phyloP scores from a whole-genome alignment of 1,139 yeast species.

The Yamadazyma epiphylla region DNA sequence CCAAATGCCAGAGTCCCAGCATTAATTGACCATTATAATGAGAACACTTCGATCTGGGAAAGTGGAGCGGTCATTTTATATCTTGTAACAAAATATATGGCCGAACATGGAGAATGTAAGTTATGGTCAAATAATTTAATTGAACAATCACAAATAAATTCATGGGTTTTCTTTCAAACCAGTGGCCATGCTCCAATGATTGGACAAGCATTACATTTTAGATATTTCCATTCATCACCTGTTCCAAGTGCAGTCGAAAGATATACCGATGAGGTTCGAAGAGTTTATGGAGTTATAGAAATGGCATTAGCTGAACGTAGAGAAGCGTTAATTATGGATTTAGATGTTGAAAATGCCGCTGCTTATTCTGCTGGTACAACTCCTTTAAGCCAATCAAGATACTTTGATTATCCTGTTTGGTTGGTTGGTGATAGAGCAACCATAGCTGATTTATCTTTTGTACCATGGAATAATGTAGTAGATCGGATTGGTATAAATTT shows the following conservation, averaged over 20 bases:
- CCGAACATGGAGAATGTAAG: constrained; percentile 68
- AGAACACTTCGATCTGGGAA: constrained; percentile 86
- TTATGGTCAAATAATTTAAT: constrained; percentile 78
- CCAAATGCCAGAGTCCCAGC: constrained; percentile 97
- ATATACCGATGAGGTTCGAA: constrained; percentile 87
- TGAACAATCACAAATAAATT: constrained; percentile 82
- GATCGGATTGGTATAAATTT: constrained; percentile 88
- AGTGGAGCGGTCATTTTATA: constrained; percentile 87
- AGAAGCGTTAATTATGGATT: constrained; percentile 85
- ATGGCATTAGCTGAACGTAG: constrained; percentile 93
- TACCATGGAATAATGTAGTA: constrained; percentile 96
- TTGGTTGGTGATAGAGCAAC: constrained; percentile 88
- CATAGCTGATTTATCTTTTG: constrained; percentile 87
- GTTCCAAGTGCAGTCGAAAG: constrained; percentile 89
- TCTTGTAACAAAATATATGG: constrained; percentile 62
- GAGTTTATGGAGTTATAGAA: constrained; percentile 92
- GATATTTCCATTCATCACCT: constrained; percentile 83
- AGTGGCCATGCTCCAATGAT: constrained; percentile 98
- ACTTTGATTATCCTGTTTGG: constrained; percentile 94
- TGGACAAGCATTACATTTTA: constrained; percentile 93
- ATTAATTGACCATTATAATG: constrained; percentile 79
- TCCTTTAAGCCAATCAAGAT: constrained; percentile 79
- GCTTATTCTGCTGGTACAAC: constrained; percentile 88
- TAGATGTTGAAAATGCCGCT: constrained; percentile 85
- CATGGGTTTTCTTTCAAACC: constrained; percentile 93